phyloP scores from a whole-genome alignment of 2,329 filamentous ascomycete species.

The Furcasterigmium furcatum region DNA sequence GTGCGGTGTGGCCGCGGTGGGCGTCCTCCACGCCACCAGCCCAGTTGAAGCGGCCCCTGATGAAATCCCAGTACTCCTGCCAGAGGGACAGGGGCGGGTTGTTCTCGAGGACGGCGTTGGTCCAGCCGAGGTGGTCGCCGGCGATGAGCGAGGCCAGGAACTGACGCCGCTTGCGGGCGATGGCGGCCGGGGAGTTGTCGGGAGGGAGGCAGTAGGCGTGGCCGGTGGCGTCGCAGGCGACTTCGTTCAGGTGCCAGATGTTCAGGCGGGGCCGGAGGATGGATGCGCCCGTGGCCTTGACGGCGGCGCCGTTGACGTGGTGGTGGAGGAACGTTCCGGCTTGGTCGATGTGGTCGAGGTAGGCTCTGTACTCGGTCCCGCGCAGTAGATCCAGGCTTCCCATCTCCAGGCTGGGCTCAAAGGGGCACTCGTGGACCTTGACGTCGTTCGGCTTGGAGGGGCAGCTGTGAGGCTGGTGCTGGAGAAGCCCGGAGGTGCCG shows the following conservation, averaged over 20 bases:
- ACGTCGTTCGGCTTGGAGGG: conserved; percentile 6
- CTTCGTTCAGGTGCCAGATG: conserved; percentile 30
- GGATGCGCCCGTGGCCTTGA: conserved; percentile 51
- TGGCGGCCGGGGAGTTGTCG: conserved; percentile 3
- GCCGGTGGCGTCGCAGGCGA: conserved; percentile 19
- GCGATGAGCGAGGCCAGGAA: conserved; percentile 4
- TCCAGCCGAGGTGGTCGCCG: conserved; percentile 47
- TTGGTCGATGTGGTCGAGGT: conserved; percentile 47
- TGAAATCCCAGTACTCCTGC: neutral
- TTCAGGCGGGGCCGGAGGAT: conserved; percentile 48
- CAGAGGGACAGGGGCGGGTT: neutral
- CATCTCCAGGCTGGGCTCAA: conserved; percentile 53
- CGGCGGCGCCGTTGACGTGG: conserved; percentile 42
- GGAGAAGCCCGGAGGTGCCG: conserved; percentile 10
- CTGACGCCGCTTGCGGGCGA: neutral
- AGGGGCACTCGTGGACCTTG: conserved; percentile 41
- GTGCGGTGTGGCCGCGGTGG: neutral
- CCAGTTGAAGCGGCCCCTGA: neutral
- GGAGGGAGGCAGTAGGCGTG: conserved; percentile 1
- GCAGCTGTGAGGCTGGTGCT: conserved; percentile 5
- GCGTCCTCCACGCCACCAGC: neutral
- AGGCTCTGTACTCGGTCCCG: conserved; percentile 38
- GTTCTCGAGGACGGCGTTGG: conserved; percentile 21
- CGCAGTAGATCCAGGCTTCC: conserved; percentile 49
- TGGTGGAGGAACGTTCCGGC: conserved; percentile 45